Conservation (phyloP, 306 rosid species). For the Pueraria montana region DNA sequence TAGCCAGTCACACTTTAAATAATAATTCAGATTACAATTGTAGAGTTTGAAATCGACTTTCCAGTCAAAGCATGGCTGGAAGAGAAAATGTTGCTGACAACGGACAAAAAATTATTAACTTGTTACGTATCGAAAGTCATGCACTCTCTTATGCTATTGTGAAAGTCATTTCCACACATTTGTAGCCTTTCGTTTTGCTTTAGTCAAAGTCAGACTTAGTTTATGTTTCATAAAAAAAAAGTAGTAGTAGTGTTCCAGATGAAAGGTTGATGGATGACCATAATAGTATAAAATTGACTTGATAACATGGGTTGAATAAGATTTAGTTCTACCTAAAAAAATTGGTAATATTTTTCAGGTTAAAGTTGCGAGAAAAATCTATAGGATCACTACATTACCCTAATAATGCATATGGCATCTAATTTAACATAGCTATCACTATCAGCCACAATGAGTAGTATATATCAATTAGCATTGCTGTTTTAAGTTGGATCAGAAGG, state of each 20-base stretch:
- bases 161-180: constrained; percentile 33
- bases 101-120: neutral
- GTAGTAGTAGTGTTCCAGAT: neutral
- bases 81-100: neutral
- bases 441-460: neutral
- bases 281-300: neutral
- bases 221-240: too few relatives aligned
- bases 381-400: too few relatives aligned
- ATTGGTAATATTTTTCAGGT: neutral
- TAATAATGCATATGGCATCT: neutral
- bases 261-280: constrained; percentile 4
- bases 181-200: constrained; percentile 21
- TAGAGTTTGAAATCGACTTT: constrained; percentile 20
- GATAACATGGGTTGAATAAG: neutral
- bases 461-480: neutral
- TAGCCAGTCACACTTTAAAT: neutral
- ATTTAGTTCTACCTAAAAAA: neutral
- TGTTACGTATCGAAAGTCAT: constrained; percentile 2
- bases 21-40: constrained; percentile 6
- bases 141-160: neutral
- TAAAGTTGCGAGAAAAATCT: neutral
- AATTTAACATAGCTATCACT: neutral
- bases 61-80: constrained; percentile 42
- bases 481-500: neutral
- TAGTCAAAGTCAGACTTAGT: constrained; percentile 38